Evolutionary conservation across 2,329 filamentous ascomycete species (phyloP), one percentile per base, ranked within the genome.

Genomic region (Xylaria multiplex): DNA sequence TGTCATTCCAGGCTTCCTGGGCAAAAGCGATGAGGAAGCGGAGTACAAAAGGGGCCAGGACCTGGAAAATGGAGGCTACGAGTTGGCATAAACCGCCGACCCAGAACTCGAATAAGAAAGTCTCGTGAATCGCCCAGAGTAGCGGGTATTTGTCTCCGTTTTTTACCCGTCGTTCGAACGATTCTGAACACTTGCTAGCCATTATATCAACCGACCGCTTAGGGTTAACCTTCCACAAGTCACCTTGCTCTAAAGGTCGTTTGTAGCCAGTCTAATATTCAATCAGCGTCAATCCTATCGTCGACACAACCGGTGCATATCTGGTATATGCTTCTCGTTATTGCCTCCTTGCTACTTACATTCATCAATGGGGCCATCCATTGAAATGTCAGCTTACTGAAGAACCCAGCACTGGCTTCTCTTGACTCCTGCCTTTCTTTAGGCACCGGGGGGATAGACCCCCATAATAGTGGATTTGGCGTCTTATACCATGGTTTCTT

Each of bases 311-410:
- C 43, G 3, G 53, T 19, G 55, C 22, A 30, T 57, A 13, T 50
- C 32, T 37, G 14, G 52, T 14, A 37, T 30, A 19, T 13, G 5
- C 24, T 57, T 60, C n/a, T 45, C 13, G 8, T 27, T 32, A 32
- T 40, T 30, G 9, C 22, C 9, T 19, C 19, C 6, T 30, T 37
- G 43, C 54, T 27, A 82, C 86, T 80, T 78, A 91, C 90, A 69
- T 80, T 84, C 94, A 98, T 98, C 62, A 98, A 76, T 1, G 93
- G 90, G 0, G 89, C 88, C 85, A 97, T 95, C 95, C 95, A 98
- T 77, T 93, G 88, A 76, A 97, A 98, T 3, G 90, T 91, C 24
- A 97, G 77, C 63, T 84, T 77, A 79, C 92, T 97, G 69, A 96
- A 85, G 74, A 93, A 90, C 2, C 86, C 81, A 5, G 94, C 94